A percentile compares a stretch with the other conserved stretches of the same genome.
Evolutionary conservation across 2,329 filamentous ascomycete species (phyloP).

Genomic region (Colletotrichum truncatum): DNA sequence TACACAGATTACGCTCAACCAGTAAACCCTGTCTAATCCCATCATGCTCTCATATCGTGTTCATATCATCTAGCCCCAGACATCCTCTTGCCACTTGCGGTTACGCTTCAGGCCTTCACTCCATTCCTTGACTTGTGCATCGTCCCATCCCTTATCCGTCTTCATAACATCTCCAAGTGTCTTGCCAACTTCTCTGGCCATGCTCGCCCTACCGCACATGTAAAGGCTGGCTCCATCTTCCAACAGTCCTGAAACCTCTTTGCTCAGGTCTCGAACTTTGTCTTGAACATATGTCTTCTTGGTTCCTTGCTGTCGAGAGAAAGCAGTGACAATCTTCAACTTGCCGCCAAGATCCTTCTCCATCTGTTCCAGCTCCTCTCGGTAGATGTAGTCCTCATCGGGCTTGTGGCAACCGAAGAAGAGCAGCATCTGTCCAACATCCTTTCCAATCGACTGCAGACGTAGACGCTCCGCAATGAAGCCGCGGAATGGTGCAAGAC

Average conservation of each 20-base stretch:
- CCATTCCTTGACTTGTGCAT: constrained; percentile 53
- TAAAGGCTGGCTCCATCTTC: constrained; percentile 47
- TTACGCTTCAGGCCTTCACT: constrained; percentile 55
- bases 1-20: background rate
- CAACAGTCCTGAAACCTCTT: constrained; percentile 40
- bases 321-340: constrained; percentile 41
- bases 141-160: constrained; percentile 45
- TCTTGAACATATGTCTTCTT: constrained; percentile 48
- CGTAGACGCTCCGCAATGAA: constrained; percentile 48
- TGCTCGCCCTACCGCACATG: constrained; percentile 49
- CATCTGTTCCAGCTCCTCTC: constrained; percentile 35
- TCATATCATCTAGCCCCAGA: constrained; percentile 50
- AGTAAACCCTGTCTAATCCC: background rate
- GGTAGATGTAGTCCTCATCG: constrained; percentile 43
- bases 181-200: constrained; percentile 54
- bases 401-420: constrained; percentile 50
- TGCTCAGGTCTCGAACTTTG: constrained; percentile 40
- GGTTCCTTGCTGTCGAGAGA: constrained; percentile 35
- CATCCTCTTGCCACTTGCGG: constrained; percentile 63
- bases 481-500: constrained; percentile 52
- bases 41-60: constrained; percentile 34
- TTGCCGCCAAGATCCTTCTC: constrained; percentile 32
- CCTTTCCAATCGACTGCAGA: constrained; percentile 46
- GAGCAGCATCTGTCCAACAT: constrained; percentile 46
- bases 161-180: constrained; percentile 46